These are phyloP conservation scores for Straminergon stramineum DNA, from an alignment of 225 moss, liverwort and hornwort species.

Conservation along the genomic window DNA sequence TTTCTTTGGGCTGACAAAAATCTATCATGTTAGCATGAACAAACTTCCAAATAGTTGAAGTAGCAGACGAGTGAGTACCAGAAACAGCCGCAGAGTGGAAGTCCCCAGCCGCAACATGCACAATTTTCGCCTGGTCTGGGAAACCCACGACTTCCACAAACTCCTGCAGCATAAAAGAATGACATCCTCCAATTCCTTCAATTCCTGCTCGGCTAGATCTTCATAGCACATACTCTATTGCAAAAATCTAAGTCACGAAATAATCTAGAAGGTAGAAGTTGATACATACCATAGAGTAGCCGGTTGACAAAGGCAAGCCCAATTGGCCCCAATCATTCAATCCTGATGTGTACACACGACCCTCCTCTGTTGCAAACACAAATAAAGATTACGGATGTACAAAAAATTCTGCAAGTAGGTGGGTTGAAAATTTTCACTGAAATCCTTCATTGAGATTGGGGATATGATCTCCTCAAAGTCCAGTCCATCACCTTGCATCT, in stretches of 20 bases:
- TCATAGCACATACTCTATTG: background rate
- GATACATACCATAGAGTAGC: conserved; percentile 29
- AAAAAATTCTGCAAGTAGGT: background rate
- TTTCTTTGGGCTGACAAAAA: background rate
- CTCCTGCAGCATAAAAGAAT: background rate
- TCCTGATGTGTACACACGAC: conserved; percentile 68
- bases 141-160: conserved; percentile 55
- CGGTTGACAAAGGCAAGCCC: conserved; percentile 39
- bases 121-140: conserved; percentile 38
- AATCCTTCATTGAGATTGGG: background rate
- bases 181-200: background rate
- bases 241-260: background rate
- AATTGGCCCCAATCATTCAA: conserved; percentile 85
- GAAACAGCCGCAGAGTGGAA: conserved; percentile 87
- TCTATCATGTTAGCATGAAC: background rate
- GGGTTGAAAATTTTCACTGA: background rate
- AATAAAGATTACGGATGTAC: background rate
- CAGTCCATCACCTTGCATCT: background rate
- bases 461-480: background rate
- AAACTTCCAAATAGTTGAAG: background rate
- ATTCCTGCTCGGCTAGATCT: background rate
- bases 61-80: conserved; percentile 15
- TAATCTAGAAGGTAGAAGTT: background rate
- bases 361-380: conserved; percentile 42
- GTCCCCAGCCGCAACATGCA: conserved; percentile 73